These are phyloP conservation scores for Paraphaeosphaeria sporulosa DNA, from an alignment of 2,329 filamentous ascomycete genomes.

Conservation along the genomic window DNA sequence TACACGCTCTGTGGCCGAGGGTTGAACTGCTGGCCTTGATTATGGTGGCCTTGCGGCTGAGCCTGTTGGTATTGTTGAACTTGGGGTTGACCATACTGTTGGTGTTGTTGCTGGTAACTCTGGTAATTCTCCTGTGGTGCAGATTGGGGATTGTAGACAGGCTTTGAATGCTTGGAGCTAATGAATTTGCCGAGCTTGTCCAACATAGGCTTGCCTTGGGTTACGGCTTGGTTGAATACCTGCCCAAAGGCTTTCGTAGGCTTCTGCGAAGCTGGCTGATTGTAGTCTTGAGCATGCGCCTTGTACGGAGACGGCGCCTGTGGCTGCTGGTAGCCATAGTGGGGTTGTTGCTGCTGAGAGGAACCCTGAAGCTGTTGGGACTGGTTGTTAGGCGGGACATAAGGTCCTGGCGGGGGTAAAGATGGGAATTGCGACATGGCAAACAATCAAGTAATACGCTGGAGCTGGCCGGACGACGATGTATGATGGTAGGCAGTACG, in stretches of 20 bases:
- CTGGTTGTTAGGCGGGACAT: slow-evolving; percentile 33
- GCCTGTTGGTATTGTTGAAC: slow-evolving; percentile 24
- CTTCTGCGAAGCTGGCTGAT: slow-evolving; percentile 27
- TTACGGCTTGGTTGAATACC: slow-evolving; percentile 47
- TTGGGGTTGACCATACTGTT: slow-evolving; percentile 27
- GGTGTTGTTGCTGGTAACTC: slow-evolving; percentile 42
- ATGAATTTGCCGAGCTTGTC: slow-evolving; percentile 48
- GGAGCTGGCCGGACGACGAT: neutral
- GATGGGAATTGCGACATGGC: slow-evolving; percentile 45
- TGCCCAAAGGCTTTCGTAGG: slow-evolving; percentile 33
- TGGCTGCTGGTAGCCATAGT: slow-evolving; percentile 24
- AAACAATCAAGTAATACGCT: neutral
- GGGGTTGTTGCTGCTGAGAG: slow-evolving; percentile 29
- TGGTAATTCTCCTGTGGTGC: slow-evolving; percentile 39
- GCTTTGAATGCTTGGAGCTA: slow-evolving; percentile 37
- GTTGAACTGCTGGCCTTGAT: slow-evolving; percentile 11
- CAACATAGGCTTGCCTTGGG: slow-evolving; percentile 45
- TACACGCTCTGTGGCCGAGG: slow-evolving; percentile 28
- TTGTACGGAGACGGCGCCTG: slow-evolving; percentile 28
- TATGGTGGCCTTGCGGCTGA: slow-evolving; percentile 14
- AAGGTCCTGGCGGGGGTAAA: slow-evolving; percentile 37
- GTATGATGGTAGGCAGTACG: neutral
- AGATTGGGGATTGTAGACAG: slow-evolving; percentile 29
- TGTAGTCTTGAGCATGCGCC: slow-evolving; percentile 24
- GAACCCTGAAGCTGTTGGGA: slow-evolving; percentile 24